Base-by-base conservation (phyloP, 148 eudicot species). In the Cornus controversa region DNA sequence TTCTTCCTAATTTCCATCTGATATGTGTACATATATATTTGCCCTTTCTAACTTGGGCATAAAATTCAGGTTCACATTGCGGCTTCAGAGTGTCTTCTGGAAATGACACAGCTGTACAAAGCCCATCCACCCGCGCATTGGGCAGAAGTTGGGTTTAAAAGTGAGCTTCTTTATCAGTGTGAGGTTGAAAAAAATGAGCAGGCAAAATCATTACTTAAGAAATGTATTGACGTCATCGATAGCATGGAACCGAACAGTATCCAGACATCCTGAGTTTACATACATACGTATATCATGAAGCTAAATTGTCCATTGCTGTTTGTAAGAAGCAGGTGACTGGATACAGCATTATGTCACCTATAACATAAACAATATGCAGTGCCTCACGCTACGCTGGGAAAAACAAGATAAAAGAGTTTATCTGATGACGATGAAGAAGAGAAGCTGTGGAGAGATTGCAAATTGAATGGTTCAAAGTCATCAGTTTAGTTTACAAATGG, bases 61-160 rank as follows among this genome's bases (percentile, higher is more conserved):
- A 67, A 67, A 20, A 68, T 74, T 65, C 78, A 88, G 97, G 97
- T 94, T 42, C 98, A 94, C 80, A 73, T 91, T 57, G 89, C 88
- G 27, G 95, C 95, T 58, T 83, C 94, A 36, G 98, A 94, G 80
- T 91, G 95, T 82, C 88, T 94, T 73, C 83, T 89, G 77, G 90
- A 86, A 86, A 69, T 94, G 67, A 73, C 88, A 1, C 87, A 86
- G 42, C 79, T 88, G 45, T 81, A 77, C 77, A 82, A 70, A 75
- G 76, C 80, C 34, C 71, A 75, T 74, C 86, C 84, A 60, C 83
- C 82, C 10, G 76, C 54, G 67, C 86, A 88, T 18, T 27, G 8
- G 57, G 70, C 70, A 69, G 91, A 86, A 76, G 22, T 86, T 54
- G 87, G 62, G 28, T 86, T 92, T 57, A 91, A 84, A 65, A 76